Evolutionary conservation across 805 yeast species (phyloP).

Genomic region (Spathaspora arborariae): DNA sequence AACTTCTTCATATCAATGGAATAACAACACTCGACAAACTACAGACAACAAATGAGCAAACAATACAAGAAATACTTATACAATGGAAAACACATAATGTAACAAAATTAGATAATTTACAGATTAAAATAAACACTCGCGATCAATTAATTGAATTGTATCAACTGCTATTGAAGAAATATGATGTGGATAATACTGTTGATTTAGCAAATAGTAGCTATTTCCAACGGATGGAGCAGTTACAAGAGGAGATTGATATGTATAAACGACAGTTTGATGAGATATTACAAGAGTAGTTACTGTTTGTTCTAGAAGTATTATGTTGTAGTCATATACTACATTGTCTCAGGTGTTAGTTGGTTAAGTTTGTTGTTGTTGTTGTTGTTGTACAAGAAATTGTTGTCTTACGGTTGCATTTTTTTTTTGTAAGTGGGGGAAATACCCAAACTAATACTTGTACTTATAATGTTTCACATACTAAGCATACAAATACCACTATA

Average conservation of each 20-base stretch:
- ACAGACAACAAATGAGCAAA: constrained; percentile 9
- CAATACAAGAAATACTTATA: constrained; percentile 19
- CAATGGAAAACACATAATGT: constrained; percentile 8
- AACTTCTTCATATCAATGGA: constrained; percentile 33
- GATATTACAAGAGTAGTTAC: constrained; percentile 6
- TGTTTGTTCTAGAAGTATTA: no score
- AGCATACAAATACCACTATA: no score
- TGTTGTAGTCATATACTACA: no score
- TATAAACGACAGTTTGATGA: constrained; percentile 23
- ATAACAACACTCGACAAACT: constrained; percentile 17
- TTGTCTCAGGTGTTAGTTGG: no score
- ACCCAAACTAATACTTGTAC: no score
- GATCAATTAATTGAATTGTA: constrained; percentile 18
- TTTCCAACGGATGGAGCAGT: constrained; percentile 27
- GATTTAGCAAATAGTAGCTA: constrained; percentile 37
- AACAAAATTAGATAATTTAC: constrained; percentile 5
- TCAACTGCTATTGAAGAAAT: constrained; percentile 20
- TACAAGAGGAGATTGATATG: constrained; percentile 21
- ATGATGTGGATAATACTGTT: constrained; percentile 30
- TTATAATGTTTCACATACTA: no score
- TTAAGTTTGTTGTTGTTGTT: no score
- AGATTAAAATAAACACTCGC: constrained; percentile 7
- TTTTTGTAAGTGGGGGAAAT: no score
- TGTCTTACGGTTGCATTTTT: no score
- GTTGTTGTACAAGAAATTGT: no score